Percentiles rank a stretch among this genome's conserved stretches.
Evolutionary conservation across 257 asterid species (phyloP).

Genomic region (Solanum dulcamara): DNA sequence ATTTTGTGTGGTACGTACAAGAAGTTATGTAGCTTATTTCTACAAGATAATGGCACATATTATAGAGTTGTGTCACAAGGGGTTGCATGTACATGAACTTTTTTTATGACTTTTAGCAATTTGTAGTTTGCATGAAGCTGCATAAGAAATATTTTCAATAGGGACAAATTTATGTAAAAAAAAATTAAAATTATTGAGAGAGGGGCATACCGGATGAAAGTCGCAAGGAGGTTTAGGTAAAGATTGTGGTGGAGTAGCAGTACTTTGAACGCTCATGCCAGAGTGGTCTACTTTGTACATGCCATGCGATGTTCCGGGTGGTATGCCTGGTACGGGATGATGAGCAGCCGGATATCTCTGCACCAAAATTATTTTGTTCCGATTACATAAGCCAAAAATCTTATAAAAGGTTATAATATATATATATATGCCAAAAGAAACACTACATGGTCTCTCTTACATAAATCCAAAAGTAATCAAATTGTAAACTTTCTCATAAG

Average conservation of each 20-base stretch:
- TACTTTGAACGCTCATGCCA: conserved; percentile 18
- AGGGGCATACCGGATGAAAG: conserved; percentile 48
- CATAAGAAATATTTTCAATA: neutral
- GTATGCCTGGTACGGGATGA: conserved; percentile 32
- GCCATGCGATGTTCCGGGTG: conserved; percentile 4
- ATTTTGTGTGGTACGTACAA: neutral
- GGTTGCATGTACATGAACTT: too few species aligned
- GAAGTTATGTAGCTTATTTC: neutral
- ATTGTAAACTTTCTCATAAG: neutral
- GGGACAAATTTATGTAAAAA: neutral
- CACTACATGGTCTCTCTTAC: neutral
- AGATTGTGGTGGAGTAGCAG: conserved; percentile 23
- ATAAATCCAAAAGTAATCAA: neutral
- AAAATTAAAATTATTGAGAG: neutral
- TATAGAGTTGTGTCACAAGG: too few species aligned
- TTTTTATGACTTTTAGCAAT: neutral
- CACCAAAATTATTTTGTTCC: neutral
- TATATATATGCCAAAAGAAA: neutral
- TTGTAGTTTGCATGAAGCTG: neutral
- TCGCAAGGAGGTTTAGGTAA: conserved; percentile 56
- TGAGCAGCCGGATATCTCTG: conserved; percentile 46
- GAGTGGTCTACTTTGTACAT: conserved; percentile 48
- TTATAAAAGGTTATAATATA: too few species aligned
- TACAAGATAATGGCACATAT: neutral
- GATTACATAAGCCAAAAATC: neutral